Evolutionary conservation across 306 rosid species (phyloP).

Genomic region (Ormosia emarginata): DNA sequence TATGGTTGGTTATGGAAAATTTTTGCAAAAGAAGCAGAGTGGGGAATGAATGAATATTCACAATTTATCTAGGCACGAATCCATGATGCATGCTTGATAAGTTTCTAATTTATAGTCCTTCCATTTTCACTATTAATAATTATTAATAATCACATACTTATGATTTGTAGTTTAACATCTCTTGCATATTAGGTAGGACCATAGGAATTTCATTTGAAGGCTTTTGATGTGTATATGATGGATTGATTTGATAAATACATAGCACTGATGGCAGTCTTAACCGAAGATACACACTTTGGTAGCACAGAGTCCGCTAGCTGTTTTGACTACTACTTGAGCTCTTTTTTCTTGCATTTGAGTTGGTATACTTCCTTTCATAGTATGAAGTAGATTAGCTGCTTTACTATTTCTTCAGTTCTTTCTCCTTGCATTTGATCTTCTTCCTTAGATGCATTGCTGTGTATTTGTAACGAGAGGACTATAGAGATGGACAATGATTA

Average conservation of each 20-base stretch:
- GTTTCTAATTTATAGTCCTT: background rate
- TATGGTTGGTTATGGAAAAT: background rate
- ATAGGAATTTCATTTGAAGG: background rate
- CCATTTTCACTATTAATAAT: background rate
- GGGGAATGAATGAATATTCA: background rate
- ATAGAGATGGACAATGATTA: background rate
- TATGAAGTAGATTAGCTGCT: background rate
- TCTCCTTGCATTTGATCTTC: background rate
- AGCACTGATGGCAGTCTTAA: background rate
- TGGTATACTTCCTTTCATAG: background rate
- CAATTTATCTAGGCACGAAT: background rate
- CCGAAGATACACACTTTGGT: background rate
- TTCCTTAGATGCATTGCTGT: background rate
- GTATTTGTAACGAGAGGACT: background rate
- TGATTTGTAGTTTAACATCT: background rate
- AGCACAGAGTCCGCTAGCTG: background rate
- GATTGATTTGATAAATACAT: background rate
- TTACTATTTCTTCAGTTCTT: background rate
- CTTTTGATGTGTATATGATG: background rate
- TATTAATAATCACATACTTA: background rate
- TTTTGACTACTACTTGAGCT: background rate
- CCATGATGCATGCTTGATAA: background rate
- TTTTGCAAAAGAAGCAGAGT: background rate
- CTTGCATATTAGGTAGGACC: background rate
- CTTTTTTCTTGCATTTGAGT: background rate